Evolutionary conservation across 164 flowering plant genomes (phyloP), one percentile per base, ranked within the genome.

Genomic region (Annona cherimola): DNA sequence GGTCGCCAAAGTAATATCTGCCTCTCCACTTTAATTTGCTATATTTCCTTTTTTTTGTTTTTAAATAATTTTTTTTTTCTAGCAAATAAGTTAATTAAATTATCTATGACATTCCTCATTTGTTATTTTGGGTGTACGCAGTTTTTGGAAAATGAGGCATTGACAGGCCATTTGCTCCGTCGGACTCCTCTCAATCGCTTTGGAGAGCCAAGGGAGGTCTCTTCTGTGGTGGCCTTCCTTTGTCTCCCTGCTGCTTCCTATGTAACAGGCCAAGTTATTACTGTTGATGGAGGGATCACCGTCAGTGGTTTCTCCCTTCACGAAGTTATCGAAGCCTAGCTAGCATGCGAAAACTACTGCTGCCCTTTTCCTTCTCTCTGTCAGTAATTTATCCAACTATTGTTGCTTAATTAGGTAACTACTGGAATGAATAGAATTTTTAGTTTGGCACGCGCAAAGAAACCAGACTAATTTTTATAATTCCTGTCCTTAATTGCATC

Each of bases 261-360:
- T 76, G 87, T 90, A 63, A 90, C 93, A 0, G 97, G 97, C 42
- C 96, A 90, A 78, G 72, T 77, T 68, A 84, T 90, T 26, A 78
- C 81, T 7, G 90, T 90, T 43, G 97, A 92, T 80, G 97, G 97
- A 42, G 95, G 97, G 71, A 68, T 83, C 73, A 85, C 92, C 3
- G 89, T 74, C 9, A 82, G 84, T 70, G 90, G 84, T 11, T 88
- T 88, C 67, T 18, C 60, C 76, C 35, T 26, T 26, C 35, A 26
- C 35, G 35, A 26, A 26, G 35, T 26, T 26, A 26, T 26, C 35
- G 35, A 26, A 26, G 35, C 35, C 35, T 26, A 26, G 35, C 86
- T 43, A 63, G 20, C 62, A 66, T 68, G 60, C 46, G 70, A 78
- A 50, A 16, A 50, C 11, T 50, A 50, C 57, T 46, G 55, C 7